Base-by-base conservation (phyloP, 768 basidiomycete species). In the Gymnopilus dilepis region DNA sequence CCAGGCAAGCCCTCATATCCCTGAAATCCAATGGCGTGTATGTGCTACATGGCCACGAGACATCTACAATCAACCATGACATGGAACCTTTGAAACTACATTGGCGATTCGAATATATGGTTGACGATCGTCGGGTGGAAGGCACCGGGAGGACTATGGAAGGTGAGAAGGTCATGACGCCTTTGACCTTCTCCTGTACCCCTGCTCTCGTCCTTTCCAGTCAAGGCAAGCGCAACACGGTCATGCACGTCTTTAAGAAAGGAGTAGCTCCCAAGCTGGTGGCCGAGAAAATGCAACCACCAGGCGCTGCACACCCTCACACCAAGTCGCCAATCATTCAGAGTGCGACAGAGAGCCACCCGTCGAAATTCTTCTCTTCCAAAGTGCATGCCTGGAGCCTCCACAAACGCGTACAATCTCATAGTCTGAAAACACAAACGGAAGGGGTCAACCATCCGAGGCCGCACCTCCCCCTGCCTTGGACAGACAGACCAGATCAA, bases 21-120 rank as follows among this genome's bases (percentile, higher is more conserved):
- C 76, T 93, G 62, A 92, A 88, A 72, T 69, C 79, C 2, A 91
- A 88, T 56, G 92, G 93, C 0, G 86, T 92, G 6, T 95, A 93
- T 72, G 83, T 82, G 12, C 87, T 94, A 12, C 81, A 81, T 28
- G 93, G 92, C 8, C 78, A 76, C 30, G 94, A 95, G 70, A 74
- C 78, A 13, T 69, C 74, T 9, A 47, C 28, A 22, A 34, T 28
- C n/a, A n/a, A 47, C 21, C 59, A 55, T 24, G 50, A 63, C 51
- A 74, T 73, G 4, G 72, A 75, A 30, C 70, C 64, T 38, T n/a
- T 71, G 21, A 84, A 82, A 59, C 74, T 92, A 17, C 76, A 77
- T 22, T 95, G 94, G 94, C 84, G 85, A 58, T 89, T 95, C 64
- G 89, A 91, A 58, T 95, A 95, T 70, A 69, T 87, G 31, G 89